Base-by-base conservation (phyloP, 257 asterid species). In the Nicotiana undulata region DNA sequence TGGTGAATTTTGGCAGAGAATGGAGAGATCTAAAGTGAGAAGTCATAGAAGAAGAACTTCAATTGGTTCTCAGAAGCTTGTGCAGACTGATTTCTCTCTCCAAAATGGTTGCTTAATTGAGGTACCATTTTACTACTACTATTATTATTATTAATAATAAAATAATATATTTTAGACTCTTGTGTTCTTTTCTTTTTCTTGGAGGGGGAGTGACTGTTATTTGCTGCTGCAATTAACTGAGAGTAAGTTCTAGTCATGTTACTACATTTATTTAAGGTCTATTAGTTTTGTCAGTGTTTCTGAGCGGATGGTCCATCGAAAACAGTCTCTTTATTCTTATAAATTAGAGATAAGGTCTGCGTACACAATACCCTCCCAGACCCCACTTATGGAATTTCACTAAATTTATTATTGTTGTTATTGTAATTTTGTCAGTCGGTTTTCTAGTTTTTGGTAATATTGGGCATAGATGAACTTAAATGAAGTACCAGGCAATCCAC, bases 1-100 rank as follows among this genome's bases (percentile, higher is more conserved):
- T 79, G 75, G 65, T 83, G 76, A 28, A 53, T 55, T 79, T 74
- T 86, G 86, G 87, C 93, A 95, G 98, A 82, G 77, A 77, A 90
- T 95, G 97, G 92, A 91, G 87, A 88, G 77, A 77, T 85, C 81
- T 11, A 86, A 88, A 80, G 82, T 29, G 65, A 83, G 81, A 79
- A 79, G 84, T 89, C 97, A 92, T 76, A 86, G 92, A 81, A 88
- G 97, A 84, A 87, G 92, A 85, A 86, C 86, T 53, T 93, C 99
- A n/a, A 84, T 86, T 66, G 89, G 93, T 82, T 92, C 97, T 81
- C 95, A 89, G 7, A 95, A 89, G 64, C 89, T 85, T 82, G 79
- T 89, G 84, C 88, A 53, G 60, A 81, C 85, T 75, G 89, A 88
- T 55, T 81, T 80, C 79, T 88, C 92, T 65, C 87, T 85, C 46